phyloP scores from a whole-genome alignment of 2,329 filamentous ascomycete species.

The Colletotrichum camelliae region DNA sequence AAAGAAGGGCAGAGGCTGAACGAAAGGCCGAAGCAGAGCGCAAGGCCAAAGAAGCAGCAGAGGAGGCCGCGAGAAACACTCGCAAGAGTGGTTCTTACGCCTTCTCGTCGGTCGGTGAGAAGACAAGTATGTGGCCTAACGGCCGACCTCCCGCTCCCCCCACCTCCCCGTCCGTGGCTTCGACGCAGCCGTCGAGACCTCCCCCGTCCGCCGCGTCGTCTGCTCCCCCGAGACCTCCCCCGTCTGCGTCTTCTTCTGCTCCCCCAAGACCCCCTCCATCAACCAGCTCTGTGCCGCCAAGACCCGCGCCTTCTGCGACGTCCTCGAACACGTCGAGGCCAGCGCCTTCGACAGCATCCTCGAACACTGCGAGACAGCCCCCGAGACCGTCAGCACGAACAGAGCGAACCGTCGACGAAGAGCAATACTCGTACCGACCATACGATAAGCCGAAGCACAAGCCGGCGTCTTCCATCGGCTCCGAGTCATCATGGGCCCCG shows the following conservation, averaged over 20 bases:
- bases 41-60: conserved; percentile 22
- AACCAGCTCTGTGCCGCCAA: conserved; percentile 19
- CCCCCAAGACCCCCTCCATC: conserved; percentile 24
- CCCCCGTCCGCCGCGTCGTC: conserved; percentile 34
- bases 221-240: conserved; percentile 40
- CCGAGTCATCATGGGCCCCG: conserved; percentile 85
- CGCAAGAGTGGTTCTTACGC: conserved; percentile 63
- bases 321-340: conserved; percentile 19
- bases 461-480: conserved; percentile 71
- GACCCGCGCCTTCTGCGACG: conserved; percentile 26
- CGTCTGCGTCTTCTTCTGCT: conserved; percentile 22
- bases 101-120: conserved; percentile 70
- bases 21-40: conserved; percentile 32
- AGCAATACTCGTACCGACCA: conserved; percentile 75
- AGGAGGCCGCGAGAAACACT: conserved; percentile 30
- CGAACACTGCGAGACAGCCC: conserved; percentile 38
- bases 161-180: conserved; percentile 26
- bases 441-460: conserved; percentile 75
- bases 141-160: conserved; percentile 53
- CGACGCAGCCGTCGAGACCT: conserved; percentile 49
- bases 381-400: conserved; percentile 60
- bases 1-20: conserved; percentile 32
- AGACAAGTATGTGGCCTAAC: conserved; percentile 73
- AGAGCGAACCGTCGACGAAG: conserved; percentile 68
- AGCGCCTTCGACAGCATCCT: conserved; percentile 25